These are phyloP conservation scores for Penicillium sp. DNA, from an alignment of 2,329 filamentous ascomycete species.

Conservation along the genomic window DNA sequence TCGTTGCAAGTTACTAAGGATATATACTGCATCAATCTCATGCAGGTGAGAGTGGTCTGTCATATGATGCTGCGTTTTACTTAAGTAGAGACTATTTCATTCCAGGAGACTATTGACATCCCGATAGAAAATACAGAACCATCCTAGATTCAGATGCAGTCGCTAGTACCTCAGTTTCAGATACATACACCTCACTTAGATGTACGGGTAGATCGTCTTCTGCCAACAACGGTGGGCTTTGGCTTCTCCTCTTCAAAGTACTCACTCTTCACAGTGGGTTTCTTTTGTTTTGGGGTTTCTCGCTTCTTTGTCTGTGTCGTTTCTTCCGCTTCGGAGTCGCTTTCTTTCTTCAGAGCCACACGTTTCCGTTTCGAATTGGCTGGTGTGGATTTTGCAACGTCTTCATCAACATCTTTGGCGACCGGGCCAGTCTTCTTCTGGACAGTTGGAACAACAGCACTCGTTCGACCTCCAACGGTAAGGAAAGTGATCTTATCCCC, in stretches of 20 bases:
- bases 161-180: background rate
- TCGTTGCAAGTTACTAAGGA: background rate
- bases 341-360: constrained; percentile 28
- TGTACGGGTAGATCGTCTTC: constrained; percentile 32
- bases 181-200: background rate
- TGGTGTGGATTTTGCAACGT: constrained; percentile 18
- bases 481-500: constrained; percentile 83
- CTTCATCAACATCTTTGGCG: constrained; percentile 50
- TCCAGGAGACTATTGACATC: background rate
- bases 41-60: background rate
- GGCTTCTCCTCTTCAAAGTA: constrained; percentile 21
- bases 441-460: constrained; percentile 77
- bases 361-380: constrained; percentile 35
- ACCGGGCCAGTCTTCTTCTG: constrained; percentile 76
- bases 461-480: constrained; percentile 87
- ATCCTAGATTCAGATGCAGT: background rate
- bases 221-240: constrained; percentile 13
- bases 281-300: constrained; percentile 24
- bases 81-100: background rate
- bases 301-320: constrained; percentile 26
- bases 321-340: constrained; percentile 25
- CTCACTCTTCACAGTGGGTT: constrained; percentile 23
- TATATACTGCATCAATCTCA: background rate
- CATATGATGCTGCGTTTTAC: background rate
- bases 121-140: background rate